A percentile compares a stretch with the other conserved stretches of the same genome.
These are phyloP conservation scores for Pseudopithomyces maydicus DNA, from an alignment of 2,329 filamentous ascomycete species.

Conservation along the genomic window DNA sequence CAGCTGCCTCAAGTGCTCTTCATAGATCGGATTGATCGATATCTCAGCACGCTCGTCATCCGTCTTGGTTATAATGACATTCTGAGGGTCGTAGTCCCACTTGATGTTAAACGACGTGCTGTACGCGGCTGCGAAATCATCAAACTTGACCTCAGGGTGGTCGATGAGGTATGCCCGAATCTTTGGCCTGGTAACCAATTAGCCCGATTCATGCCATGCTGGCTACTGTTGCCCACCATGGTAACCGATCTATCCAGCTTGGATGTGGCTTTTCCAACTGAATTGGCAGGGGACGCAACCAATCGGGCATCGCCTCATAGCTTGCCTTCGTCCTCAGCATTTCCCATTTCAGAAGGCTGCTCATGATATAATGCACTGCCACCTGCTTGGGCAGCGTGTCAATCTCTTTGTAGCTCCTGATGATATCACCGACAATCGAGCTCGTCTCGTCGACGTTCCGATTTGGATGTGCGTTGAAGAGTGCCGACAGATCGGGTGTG, in stretches of 20 bases:
- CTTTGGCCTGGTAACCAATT: conserved; percentile 18
- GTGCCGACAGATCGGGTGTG: conserved; percentile 21
- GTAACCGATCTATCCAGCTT: conserved; percentile 29
- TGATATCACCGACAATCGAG: conserved; percentile 18
- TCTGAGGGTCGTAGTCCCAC: conserved; percentile 27
- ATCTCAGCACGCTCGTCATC: conserved; percentile 13
- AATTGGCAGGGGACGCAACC: conserved; percentile 23
- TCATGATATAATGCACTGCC: conserved; percentile 30
- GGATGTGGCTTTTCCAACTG: conserved; percentile 26
- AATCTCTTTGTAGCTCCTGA: conserved; percentile 21
- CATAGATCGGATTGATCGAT: conserved; percentile 30
- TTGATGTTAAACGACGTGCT: conserved; percentile 22
- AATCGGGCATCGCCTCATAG: conserved; percentile 27
- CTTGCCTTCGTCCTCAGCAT: conserved; percentile 22
- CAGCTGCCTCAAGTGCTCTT: conserved; percentile 30
- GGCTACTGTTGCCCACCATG: conserved; percentile 13
- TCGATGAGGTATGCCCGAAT: conserved; percentile 25
- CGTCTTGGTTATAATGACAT: conserved; percentile 21
- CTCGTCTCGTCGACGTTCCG: conserved; percentile 21
- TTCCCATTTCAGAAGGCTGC: conserved; percentile 29
- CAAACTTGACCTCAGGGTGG: conserved; percentile 25
- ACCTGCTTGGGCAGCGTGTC: conserved; percentile 30
- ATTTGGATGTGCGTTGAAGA: conserved; percentile 23
- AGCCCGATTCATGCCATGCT: neutral
- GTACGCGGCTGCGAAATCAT: conserved; percentile 28